Evolutionary conservation across 768 basidiomycete species (phyloP).

Genomic region (Psilocybe cyanescens): DNA sequence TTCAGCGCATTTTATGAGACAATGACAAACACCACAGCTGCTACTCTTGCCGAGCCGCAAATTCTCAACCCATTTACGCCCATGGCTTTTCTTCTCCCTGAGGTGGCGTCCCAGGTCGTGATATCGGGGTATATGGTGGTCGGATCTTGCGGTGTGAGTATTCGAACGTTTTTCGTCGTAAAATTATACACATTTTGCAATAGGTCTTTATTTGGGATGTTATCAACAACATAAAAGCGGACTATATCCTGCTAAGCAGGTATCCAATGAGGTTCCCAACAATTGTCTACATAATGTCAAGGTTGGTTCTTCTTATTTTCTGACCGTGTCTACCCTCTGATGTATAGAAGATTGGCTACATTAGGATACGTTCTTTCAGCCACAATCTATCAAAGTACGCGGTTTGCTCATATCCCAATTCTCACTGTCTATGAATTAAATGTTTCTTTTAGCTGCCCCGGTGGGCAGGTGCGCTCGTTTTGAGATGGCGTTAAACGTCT

Average conservation of each 20-base stretch:
- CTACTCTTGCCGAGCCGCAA: background rate
- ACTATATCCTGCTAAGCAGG: constrained; percentile 9
- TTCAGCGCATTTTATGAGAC: background rate
- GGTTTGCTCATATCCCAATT: background rate
- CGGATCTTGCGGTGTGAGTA: background rate
- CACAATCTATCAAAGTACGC: constrained; percentile 6
- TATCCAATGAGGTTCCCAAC: constrained; percentile 4
- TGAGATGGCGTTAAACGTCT: constrained; percentile 6
- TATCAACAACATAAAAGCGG: constrained; percentile 4
- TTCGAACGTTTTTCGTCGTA: background rate
- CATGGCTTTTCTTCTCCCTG: constrained; percentile 30
- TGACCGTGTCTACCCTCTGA: background rate
- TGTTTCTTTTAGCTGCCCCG: background rate
- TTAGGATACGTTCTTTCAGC: constrained; percentile 6
- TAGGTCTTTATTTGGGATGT: constrained; percentile 18
- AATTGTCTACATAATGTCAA: constrained; percentile 11
- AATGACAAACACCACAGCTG: background rate
- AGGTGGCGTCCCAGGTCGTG: constrained; percentile 24
- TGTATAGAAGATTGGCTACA: background rate
- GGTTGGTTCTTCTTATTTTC: background rate
- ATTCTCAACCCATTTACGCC: constrained; percentile 30
- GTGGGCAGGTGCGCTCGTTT: background rate
- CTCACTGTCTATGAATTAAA: background rate
- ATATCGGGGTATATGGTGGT: constrained; percentile 27
- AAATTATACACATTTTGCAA: background rate